Base-by-base conservation (phyloP, 176 grass and related monocot species). In the Alopecurus myosuroides region DNA sequence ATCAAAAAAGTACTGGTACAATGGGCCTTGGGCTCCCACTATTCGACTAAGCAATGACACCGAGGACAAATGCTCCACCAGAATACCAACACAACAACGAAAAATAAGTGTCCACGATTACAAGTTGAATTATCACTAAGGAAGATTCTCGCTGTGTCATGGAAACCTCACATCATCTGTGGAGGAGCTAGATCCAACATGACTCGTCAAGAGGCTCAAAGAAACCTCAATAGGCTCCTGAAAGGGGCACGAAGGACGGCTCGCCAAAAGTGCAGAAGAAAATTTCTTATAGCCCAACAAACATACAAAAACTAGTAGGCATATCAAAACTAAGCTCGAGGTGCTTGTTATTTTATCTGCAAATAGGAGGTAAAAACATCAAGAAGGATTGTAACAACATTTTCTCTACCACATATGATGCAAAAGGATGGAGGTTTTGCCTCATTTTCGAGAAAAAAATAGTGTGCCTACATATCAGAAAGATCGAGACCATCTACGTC, bases 281-380 rank as follows among this genome's bases (percentile, higher is more conserved):
- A 51, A 76, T 63, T 84, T 76, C 82, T 51, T 84, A 18, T 5
- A 18, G n/a, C 14, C 22, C 22, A 84, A 49, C 6, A 65, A 51
- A 50, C 73, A 22, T 20, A 15, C 31, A 9, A 22, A 84, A 0
- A 12, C 5, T 50, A 74, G 37, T 61, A 83, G 26, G 30, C 52
- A 83, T 73, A 76, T 45, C 57, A 84, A 7, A 51, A 76, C 9
- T 2, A 37, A 0, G 15, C 82, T 65, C 10, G 7, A 13, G n/a
- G 42, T 22, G 42, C 56, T 33, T 76, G 42, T 31, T 65, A 22
- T 76, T 61, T 48, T 63, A 84, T 84, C 81, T 84, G 81, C 19
- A 84, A 62, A 35, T 74, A 25, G 13, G 12, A 45, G 18, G 7
- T 11, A 7, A 20, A 20, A 62, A 48, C 1, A n/a, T 75, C 1